A percentile compares a stretch with the other conserved stretches of the same genome.
Conservation (phyloP, 768 basidiomycete species). For the Crepidotus variabilis region DNA sequence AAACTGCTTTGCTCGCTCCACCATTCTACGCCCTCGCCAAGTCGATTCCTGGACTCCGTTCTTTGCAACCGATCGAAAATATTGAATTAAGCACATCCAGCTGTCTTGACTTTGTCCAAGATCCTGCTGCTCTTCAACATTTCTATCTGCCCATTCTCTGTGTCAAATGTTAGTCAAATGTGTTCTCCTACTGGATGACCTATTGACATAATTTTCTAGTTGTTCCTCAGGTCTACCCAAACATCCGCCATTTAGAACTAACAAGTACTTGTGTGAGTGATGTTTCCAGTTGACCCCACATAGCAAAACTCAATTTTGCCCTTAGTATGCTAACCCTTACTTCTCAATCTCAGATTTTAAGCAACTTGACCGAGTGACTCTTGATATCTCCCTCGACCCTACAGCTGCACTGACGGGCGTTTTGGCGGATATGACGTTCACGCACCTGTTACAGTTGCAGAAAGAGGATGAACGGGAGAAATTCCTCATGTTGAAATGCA, state of each 20-base stretch:
- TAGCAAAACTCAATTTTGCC: background rate
- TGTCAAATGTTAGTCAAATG: background rate
- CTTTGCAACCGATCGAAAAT: background rate
- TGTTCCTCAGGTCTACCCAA: background rate
- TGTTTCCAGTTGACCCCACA: background rate
- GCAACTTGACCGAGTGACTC: background rate
- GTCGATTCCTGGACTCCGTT: background rate
- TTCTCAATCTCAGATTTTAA: background rate
- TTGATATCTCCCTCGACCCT: background rate
- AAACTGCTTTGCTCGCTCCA: background rate
- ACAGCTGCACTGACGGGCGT: background rate
- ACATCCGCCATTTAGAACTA: background rate
- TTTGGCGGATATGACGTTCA: background rate
- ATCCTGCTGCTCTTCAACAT: background rate
- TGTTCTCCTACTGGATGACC: background rate
- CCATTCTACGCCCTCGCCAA: background rate
- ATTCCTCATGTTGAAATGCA: background rate
- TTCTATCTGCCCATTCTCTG: background rate
- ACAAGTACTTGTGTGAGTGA: background rate
- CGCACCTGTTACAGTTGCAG: background rate
- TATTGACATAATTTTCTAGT: background rate
- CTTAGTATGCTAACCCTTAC: background rate
- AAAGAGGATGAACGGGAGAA: background rate
- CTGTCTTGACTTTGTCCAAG: background rate
- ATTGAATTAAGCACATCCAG: background rate